These are phyloP conservation scores for Carallia pectinifolia DNA, from an alignment of 345 rosid species.

Conservation along the genomic window DNA sequence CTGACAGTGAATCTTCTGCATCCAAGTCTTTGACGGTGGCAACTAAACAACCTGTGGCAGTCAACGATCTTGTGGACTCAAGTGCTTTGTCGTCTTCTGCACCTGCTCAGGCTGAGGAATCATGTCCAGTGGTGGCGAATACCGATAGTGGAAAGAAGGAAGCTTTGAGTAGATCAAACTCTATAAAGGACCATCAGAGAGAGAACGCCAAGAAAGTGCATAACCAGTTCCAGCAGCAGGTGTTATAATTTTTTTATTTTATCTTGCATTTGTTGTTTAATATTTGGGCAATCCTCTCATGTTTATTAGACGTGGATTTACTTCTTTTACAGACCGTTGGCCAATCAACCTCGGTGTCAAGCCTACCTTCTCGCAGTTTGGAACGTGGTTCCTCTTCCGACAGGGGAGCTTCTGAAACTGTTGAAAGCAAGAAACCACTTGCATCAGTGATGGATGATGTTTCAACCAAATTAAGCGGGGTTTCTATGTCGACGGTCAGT, in stretches of 20 bases:
- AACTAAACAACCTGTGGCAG: slow-evolving; percentile 29
- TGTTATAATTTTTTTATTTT: slow-evolving; percentile 14
- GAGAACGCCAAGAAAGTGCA: slow-evolving; percentile 39
- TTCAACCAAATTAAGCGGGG: slow-evolving; percentile 21
- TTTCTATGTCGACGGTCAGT: slow-evolving; percentile 23
- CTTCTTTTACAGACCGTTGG: slow-evolving; percentile 32
- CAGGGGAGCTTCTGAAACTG: slow-evolving; percentile 31
- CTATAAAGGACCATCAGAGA: slow-evolving; percentile 53
- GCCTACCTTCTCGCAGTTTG: slow-evolving; percentile 17
- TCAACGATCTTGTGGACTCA: slow-evolving; percentile 21
- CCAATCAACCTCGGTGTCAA: slow-evolving; percentile 22
- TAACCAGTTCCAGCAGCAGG: slow-evolving; percentile 46
- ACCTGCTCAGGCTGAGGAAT: slow-evolving; percentile 33
- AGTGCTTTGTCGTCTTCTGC: slow-evolving; percentile 17
- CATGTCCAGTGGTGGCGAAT: slow-evolving; percentile 15
- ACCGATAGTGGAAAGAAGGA: slow-evolving; percentile 40
- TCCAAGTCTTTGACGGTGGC: slow-evolving; percentile 26
- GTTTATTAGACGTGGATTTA: slow-evolving; percentile 11
- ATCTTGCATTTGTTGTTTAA: background rate
- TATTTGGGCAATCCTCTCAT: background rate
- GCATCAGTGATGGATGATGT: slow-evolving; percentile 28
- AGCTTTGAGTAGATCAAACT: slow-evolving; percentile 45
- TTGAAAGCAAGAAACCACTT: slow-evolving; percentile 29
- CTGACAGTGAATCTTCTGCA: slow-evolving; percentile 34
- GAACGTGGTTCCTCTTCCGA: slow-evolving; percentile 35